Evolutionary conservation across 345 rosid species (phyloP), one percentile per base, ranked within the genome.

Genomic region (Eucalyptus globulus): DNA sequence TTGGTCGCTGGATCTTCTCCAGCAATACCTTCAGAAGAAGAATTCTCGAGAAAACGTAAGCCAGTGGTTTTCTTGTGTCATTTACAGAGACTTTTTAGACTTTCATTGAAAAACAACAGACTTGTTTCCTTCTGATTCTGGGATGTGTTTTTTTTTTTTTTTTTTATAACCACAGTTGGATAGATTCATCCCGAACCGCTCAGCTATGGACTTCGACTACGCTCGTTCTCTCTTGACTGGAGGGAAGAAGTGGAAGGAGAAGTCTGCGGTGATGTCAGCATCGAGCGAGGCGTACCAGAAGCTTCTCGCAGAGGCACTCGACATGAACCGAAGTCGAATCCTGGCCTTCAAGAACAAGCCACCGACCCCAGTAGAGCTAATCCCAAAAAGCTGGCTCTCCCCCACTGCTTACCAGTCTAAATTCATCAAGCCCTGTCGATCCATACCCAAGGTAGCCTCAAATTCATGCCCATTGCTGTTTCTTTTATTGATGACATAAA

Each of bases 321-420:
- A 95, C 88, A 92, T 95, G 95, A 94, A 94, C 83, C 87, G 94
- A 88, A 93, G 96, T 17, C 90, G 96, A 34, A 97, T 97, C 88
- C 91, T 97, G 45, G 97, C 96, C 22, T 97, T 96, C 91, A 93
- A 91, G 90, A 94, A 94, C 95, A 97, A 95, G 90, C 94, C 96
- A 40, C 97, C 95, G 14, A 54, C 91, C 29, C 88, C 90, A 3
- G 91, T 90, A 76, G 90, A 93, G 22, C 56, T 58, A 22, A 81
- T 92, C 60, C 93, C 93, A 6, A 49, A 72, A 2, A 87, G 89
- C 27, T 49, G 88, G 21, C 31, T 89, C 65, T 49, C 91, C 9
- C 91, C 85, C 31, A 13, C 93, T 21, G 27, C 67, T 60, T 11
- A 26, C n/a, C 67, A 26, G 67, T 60, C 67, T 60, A 93, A 91